phyloP scores from a whole-genome alignment of 176 grass and related monocot genomes.

The Carex littledalei region DNA sequence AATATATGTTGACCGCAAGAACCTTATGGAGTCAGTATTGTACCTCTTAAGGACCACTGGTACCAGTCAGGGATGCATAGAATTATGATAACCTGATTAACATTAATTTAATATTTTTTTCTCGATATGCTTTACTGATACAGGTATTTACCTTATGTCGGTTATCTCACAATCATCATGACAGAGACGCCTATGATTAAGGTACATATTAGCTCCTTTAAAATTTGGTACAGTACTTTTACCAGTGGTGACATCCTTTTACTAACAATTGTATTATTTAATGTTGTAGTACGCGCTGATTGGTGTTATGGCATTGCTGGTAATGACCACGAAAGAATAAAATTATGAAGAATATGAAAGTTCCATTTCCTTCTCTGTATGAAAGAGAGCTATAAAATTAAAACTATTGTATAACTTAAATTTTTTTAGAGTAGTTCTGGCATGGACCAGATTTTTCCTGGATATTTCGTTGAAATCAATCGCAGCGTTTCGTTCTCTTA shows the following conservation, averaged over 20 bases:
- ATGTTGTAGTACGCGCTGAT: conserved; percentile 21
- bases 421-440: neutral
- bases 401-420: neutral
- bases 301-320: conserved; percentile 20
- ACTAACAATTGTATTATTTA: conserved; percentile 6
- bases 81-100: neutral
- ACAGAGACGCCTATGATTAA: conserved; percentile 29
- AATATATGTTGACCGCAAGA: neutral
- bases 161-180: conserved; percentile 34
- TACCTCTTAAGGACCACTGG: neutral
- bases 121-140: neutral
- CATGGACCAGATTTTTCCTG: no score
- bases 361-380: neutral
- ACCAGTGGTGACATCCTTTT: neutral
- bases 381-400: conserved; percentile 1
- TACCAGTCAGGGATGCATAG: neutral
- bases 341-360: neutral
- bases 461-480: no score
- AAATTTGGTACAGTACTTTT: neutral
- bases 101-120: neutral
- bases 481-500: no score
- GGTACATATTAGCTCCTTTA: neutral
- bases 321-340: conserved; percentile 21
- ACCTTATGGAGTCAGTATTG: neutral
- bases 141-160: conserved; percentile 36